phyloP scores from a whole-genome alignment of 148 eudicot genomes.

The Rhododendron simsii region DNA sequence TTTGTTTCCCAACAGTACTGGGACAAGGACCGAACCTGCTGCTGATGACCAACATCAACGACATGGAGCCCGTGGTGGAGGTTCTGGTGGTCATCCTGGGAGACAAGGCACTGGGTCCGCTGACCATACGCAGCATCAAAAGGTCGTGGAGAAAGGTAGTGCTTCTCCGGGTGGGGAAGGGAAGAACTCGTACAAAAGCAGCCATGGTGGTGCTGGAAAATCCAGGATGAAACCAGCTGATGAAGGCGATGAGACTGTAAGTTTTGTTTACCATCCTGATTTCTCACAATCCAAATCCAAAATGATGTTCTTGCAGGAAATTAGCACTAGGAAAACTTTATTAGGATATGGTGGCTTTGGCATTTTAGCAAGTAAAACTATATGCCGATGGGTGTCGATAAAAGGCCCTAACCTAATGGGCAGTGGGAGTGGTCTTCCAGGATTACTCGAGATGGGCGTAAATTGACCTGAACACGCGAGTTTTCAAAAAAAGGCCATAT shows the following conservation, averaged over 20 bases:
- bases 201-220: constrained; percentile 34
- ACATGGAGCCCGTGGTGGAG: constrained; percentile 22
- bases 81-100: not conserved
- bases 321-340: not conserved
- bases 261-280: not conserved
- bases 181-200: constrained; percentile 8
- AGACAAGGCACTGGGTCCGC: constrained; percentile 8
- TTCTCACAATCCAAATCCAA: constrained; percentile 1
- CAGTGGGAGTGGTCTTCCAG: too few relatives aligned
- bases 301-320: not conserved
- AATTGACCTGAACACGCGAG: too few relatives aligned
- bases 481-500: not conserved
- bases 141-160: constrained; percentile 6
- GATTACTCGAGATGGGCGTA: too few relatives aligned
- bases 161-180: constrained; percentile 21
- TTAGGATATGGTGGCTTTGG: not conserved
- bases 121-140: constrained; percentile 12
- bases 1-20: constrained; percentile 18
- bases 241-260: constrained; percentile 40
- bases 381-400: too few relatives aligned
- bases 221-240: constrained; percentile 14
- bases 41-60: constrained; percentile 15
- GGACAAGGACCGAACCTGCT: constrained; percentile 13
- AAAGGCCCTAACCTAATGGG: too few relatives aligned
- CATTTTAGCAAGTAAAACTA: not conserved